Percentiles rank a stretch among this genome's conserved stretches.
Conservation (phyloP, 139 green algal species). For the Chlorella sorokiniana region DNA sequence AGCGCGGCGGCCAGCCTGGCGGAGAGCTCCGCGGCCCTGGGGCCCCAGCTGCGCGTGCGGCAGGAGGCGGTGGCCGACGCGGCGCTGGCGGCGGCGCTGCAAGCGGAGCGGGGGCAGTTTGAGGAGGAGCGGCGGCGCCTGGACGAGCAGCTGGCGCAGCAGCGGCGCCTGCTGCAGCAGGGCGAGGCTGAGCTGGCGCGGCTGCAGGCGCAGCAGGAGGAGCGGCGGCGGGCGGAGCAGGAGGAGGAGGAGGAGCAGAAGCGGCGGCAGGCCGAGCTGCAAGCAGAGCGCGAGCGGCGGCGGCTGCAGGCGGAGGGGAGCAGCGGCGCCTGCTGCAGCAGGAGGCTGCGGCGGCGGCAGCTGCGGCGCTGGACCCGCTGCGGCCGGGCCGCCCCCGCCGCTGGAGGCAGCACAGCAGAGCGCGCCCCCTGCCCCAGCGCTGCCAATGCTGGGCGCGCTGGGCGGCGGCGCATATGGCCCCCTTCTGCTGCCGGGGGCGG, state of each 20-base stretch:
- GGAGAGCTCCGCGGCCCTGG: slow-evolving; percentile 21
- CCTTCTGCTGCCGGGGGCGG: not conserved
- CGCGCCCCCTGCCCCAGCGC: not conserved
- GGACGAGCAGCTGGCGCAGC: slow-evolving; percentile 22
- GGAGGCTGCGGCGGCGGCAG: slow-evolving; percentile 1
- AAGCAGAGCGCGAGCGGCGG: not conserved
- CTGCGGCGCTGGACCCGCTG: no score
- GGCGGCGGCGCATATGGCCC: not conserved
- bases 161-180: slow-evolving; percentile 13
- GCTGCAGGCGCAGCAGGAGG: slow-evolving; percentile 4
- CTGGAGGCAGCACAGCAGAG: not conserved
- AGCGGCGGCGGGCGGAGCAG: not conserved
- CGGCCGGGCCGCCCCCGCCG: no score
- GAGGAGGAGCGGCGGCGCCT: slow-evolving; percentile 23
- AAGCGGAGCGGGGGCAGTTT: slow-evolving; percentile 19
- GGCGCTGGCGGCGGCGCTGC: slow-evolving; percentile 8
- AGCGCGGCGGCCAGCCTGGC: slow-evolving; percentile 6
- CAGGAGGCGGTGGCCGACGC: slow-evolving; percentile 11
- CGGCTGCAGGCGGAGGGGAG: not conserved
- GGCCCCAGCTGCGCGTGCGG: slow-evolving; percentile 9
- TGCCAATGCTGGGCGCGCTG: not conserved
- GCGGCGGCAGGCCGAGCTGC: not conserved
- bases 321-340: not conserved
- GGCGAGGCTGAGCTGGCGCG: slow-evolving; percentile 20
- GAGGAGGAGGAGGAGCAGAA: not conserved